Percentiles rank a stretch among this genome's conserved stretches.
Conservation (phyloP, 2,329 filamentous ascomycete genomes). For the Lithohypha guttulata region DNA sequence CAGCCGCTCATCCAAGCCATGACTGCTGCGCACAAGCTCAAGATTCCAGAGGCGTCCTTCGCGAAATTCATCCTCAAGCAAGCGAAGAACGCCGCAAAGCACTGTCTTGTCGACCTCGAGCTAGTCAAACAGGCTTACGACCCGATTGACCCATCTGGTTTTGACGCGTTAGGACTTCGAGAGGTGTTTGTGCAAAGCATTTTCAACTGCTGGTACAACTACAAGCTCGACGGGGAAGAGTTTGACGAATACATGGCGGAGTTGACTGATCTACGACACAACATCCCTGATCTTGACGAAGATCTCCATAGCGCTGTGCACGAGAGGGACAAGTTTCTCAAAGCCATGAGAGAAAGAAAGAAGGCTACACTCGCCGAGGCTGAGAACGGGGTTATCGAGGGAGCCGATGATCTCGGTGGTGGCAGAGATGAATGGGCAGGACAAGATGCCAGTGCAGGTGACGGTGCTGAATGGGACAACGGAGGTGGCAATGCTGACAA, state of each 20-base stretch:
- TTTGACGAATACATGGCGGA: slow-evolving; percentile 3
- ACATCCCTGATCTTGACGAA: slow-evolving; percentile 3
- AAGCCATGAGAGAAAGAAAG: not conserved
- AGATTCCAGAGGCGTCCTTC: slow-evolving; percentile 7
- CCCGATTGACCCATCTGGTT: not conserved
- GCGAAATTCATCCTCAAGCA: slow-evolving; percentile 2
- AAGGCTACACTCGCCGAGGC: not conserved
- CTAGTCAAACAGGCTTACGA: slow-evolving; percentile 4
- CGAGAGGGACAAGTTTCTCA: slow-evolving; percentile 2
- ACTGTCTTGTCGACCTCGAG: slow-evolving; percentile 5
- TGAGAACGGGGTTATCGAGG: not conserved
- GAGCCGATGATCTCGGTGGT: not conserved
- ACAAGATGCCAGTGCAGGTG: not conserved
- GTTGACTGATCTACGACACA: not conserved
- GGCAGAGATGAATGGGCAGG: not conserved
- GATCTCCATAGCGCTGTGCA: slow-evolving; percentile 1
- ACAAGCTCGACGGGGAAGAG: slow-evolving; percentile 2
- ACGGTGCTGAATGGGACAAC: not conserved
- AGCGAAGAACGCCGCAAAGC: not conserved
- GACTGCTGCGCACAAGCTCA: slow-evolving; percentile 3
- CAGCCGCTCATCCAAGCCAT: slow-evolving; percentile 1
- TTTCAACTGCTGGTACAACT: slow-evolving; percentile 6
- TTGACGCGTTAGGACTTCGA: not conserved
- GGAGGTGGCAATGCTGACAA: not conserved
- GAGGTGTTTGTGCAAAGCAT: slow-evolving; percentile 1